Base-by-base conservation (phyloP, 768 basidiomycete genomes). In the Tylopilus cervinicoccineus region DNA sequence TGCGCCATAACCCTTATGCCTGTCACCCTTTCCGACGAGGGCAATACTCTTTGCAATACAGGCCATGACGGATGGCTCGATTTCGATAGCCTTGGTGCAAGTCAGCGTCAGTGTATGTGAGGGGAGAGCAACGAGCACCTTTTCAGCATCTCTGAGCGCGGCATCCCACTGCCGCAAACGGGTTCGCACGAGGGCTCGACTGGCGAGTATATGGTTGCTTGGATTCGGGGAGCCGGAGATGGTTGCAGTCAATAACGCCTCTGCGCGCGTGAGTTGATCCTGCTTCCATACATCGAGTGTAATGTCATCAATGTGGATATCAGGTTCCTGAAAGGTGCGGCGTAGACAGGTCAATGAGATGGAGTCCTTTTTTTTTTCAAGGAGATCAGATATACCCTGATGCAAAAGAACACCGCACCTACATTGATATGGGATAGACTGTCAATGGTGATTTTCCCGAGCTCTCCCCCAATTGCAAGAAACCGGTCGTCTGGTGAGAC, bases 31-130 rank as follows among this genome's bases (percentile, higher is more conserved):
- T 3, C 44, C 20, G 3, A 50, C 28, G 5, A 17, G 40, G 0
- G 42, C 43, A 10, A 45, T 29, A 19, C 47, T 34, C 47, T 41
- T 19, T 41, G 32, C 40, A 12, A 48, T 38, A 14, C 31, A 44
- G 2, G 22, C 42, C 5, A 49, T 14, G 19, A 32, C 23, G 13
- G 42, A 44, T 5, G 29, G 32, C 8, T 32, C 31, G 7, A 33
- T 34, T 7, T 31, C 2, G 7, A 47, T 17, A 14, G 38, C 23
- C 46, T 47, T 26, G n/a, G 17, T 9, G 5, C 24, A n/a, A 9
- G 10, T 32, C 19, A 8, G 13, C 20, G 9, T n/a, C 2, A 37
- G 24, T 19, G 19, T 3, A 10, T 1, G 20, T 3, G 19, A 12
- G 32, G 29, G 22, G 2, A 28, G 20, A 29, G 2, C 10, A 36